A percentile compares a stretch with the other conserved stretches of the same genome.
Evolutionary conservation across 2,329 filamentous ascomycete species (phyloP).

Genomic region (Pseudogymnoascus sp.): DNA sequence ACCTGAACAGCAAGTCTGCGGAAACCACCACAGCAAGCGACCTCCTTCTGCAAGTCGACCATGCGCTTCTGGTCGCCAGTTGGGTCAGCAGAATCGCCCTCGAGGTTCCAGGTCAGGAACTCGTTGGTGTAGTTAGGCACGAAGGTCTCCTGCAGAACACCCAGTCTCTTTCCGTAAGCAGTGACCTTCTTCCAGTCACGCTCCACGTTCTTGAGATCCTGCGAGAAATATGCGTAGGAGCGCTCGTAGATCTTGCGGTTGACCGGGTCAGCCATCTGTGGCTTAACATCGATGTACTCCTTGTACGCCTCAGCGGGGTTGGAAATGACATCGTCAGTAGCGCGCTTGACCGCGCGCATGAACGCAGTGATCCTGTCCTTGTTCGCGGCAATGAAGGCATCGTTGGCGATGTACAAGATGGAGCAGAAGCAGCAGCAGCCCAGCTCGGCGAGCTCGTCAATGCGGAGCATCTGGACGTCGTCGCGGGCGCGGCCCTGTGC

Average conservation of each 20-base stretch:
- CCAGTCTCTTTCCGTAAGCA: conserved; percentile 64
- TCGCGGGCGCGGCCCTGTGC: conserved; percentile 51
- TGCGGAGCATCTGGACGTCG: conserved; percentile 73
- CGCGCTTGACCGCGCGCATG: conserved; percentile 63
- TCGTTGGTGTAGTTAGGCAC: conserved; percentile 67
- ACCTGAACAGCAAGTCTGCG: conserved; percentile 33
- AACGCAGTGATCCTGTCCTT: conserved; percentile 59
- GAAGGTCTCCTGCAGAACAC: conserved; percentile 55
- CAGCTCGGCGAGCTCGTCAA: conserved; percentile 69
- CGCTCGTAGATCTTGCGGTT: conserved; percentile 76
- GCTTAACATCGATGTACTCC: conserved; percentile 65
- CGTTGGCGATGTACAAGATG: conserved; percentile 69
- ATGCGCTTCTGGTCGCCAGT: conserved; percentile 68
- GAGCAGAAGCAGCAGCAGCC: conserved; percentile 81
- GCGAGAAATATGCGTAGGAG: conserved; percentile 67
- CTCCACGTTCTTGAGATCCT: conserved; percentile 63
- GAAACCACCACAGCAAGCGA: conserved; percentile 59
- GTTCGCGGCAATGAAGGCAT: conserved; percentile 57
- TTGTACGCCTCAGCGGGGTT: conserved; percentile 55
- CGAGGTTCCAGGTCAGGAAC: conserved; percentile 58
- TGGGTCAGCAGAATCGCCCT: conserved; percentile 57
- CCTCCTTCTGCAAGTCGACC: conserved; percentile 57
- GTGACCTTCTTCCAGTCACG: conserved; percentile 75
- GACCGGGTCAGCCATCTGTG: conserved; percentile 56
- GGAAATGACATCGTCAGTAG: conserved; percentile 63